Percentiles rank a stretch among this genome's conserved stretches.
These are phyloP conservation scores for Pisolithus microcarpus DNA, from an alignment of 768 basidiomycete species.

Conservation along the genomic window DNA sequence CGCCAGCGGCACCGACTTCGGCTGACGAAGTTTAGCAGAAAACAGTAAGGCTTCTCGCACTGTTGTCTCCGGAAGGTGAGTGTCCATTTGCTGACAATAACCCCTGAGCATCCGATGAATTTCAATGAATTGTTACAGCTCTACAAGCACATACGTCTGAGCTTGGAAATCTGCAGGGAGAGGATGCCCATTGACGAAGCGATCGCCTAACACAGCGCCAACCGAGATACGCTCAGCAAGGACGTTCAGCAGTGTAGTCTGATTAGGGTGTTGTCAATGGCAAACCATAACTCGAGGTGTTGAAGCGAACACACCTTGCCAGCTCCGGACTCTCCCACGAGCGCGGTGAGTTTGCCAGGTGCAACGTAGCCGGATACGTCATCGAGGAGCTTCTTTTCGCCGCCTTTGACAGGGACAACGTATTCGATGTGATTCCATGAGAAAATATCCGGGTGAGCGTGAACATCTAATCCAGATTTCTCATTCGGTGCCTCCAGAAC, in stretches of 20 bases:
- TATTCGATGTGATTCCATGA: slow-evolving; percentile 74
- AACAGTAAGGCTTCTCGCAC: slow-evolving; percentile 77
- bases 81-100: slow-evolving; percentile 82
- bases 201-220: slow-evolving; percentile 45
- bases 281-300: not conserved
- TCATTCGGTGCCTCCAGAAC: not conserved
- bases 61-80: slow-evolving; percentile 66
- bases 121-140: not conserved
- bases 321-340: slow-evolving; percentile 40
- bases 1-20: slow-evolving; percentile 46
- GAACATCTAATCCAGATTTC: slow-evolving; percentile 28
- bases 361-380: slow-evolving; percentile 43
- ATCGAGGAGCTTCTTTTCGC: slow-evolving; percentile 38
- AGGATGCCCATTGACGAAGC: slow-evolving; percentile 47
- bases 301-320: slow-evolving; percentile 17
- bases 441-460: slow-evolving; percentile 47
- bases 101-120: slow-evolving; percentile 35
- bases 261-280: not conserved
- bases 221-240: slow-evolving; percentile 42
- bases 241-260: slow-evolving; percentile 57
- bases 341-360: slow-evolving; percentile 44
- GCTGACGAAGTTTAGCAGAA: slow-evolving; percentile 77
- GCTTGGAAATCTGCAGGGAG: slow-evolving; percentile 54
- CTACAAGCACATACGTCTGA: slow-evolving; percentile 38
- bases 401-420: slow-evolving; percentile 39